A percentile compares a stretch with the other conserved stretches of the same genome.
Conservation (phyloP, 352 stramenopile genomes). For the Globisporangium paddicum region DNA sequence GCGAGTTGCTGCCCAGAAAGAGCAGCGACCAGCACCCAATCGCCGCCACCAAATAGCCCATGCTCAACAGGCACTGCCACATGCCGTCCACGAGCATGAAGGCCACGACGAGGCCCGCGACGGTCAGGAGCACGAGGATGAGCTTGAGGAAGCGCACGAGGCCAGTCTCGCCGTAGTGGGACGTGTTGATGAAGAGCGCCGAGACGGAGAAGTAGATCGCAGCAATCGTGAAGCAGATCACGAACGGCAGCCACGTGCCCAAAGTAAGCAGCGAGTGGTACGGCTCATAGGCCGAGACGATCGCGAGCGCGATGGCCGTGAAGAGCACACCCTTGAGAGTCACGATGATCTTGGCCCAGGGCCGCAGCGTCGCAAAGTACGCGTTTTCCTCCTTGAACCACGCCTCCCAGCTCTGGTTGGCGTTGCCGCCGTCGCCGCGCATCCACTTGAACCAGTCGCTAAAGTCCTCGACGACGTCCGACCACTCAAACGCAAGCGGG, state of each 20-base stretch:
- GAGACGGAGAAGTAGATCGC: constrained; percentile 64
- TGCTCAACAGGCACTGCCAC: constrained; percentile 86
- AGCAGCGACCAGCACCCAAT: constrained; percentile 81
- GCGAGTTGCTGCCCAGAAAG: constrained; percentile 85
- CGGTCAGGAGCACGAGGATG: constrained; percentile 66
- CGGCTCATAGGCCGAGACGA: constrained; percentile 65
- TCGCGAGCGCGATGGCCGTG: constrained; percentile 80
- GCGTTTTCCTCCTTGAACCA: constrained; percentile 96
- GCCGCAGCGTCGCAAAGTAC: constrained; percentile 88
- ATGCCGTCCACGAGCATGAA: constrained; percentile 78
- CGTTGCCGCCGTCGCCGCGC: constrained; percentile 87
- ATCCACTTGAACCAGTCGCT: constrained; percentile 93
- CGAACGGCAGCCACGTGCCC: constrained; percentile 52
- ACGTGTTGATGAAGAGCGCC: constrained; percentile 52
- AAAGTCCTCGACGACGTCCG: constrained; percentile 90
- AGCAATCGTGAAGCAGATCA: constrained; percentile 45
- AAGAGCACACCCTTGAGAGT: constrained; percentile 90
- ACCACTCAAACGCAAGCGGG: constrained; percentile 96
- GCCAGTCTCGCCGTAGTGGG: constrained; percentile 48
- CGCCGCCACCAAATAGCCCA: constrained; percentile 92
- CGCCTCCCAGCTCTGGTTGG: constrained; percentile 93
- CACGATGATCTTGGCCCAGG: constrained; percentile 89
- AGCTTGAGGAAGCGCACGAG: constrained; percentile 71
- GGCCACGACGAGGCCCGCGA: constrained; percentile 68
- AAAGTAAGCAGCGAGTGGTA: constrained; percentile 62